Evolutionary conservation across 192 early-diverging fungal species (phyloP).

Genomic region (Gamsiella multidivaricata): DNA sequence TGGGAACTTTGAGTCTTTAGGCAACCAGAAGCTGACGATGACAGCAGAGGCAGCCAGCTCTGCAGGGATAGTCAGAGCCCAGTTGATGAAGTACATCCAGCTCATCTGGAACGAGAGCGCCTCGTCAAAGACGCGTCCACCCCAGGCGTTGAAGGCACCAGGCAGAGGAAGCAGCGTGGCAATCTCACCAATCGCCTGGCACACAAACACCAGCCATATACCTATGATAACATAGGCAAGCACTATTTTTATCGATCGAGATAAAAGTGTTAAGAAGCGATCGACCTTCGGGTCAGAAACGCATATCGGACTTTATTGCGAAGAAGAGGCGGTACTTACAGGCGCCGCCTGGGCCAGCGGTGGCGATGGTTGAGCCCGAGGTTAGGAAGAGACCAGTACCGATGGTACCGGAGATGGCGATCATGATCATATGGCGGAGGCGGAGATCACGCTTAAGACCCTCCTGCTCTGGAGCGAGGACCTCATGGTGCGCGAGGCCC

Average conservation of each 20-base stretch:
- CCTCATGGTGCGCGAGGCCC: slow-evolving; percentile 55
- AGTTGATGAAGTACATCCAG: slow-evolving; percentile 72
- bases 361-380: slow-evolving; percentile 74
- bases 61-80: slow-evolving; percentile 69
- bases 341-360: slow-evolving; percentile 79
- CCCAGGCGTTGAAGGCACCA: slow-evolving; percentile 84
- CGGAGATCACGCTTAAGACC: slow-evolving; percentile 67
- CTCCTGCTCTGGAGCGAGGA: slow-evolving; percentile 53
- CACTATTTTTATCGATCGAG: no score
- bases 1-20: slow-evolving; percentile 22
- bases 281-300: no score
- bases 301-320: no score
- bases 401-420: no score
- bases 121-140: slow-evolving; percentile 83
- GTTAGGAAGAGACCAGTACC: slow-evolving; percentile 89
- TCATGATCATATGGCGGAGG: slow-evolving; percentile 72
- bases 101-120: slow-evolving; percentile 75
- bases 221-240: slow-evolving; percentile 76
- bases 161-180: slow-evolving; percentile 86
- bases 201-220: slow-evolving; percentile 72
- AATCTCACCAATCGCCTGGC: slow-evolving; percentile 91
- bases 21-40: slow-evolving; percentile 73
- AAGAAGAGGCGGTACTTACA: no score
- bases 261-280: no score
- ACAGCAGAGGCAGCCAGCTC: slow-evolving; percentile 83